Evolutionary conservation across 2,329 filamentous ascomycete genomes (phyloP).

Genomic region (Rutstroemia sp.): DNA sequence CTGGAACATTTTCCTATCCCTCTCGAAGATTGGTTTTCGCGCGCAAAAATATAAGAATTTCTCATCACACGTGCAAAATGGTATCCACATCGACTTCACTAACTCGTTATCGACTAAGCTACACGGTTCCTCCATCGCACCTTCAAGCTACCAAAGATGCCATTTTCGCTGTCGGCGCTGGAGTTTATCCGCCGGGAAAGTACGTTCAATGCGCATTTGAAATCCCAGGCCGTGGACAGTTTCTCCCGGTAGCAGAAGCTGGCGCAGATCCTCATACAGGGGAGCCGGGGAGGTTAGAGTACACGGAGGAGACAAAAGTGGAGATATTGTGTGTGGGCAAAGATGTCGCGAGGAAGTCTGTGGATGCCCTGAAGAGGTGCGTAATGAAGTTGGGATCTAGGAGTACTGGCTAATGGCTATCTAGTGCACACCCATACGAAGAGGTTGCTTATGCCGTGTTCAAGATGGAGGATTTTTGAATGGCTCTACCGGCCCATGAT

Average conservation of each 20-base stretch:
- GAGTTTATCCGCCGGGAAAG: constrained; percentile 40
- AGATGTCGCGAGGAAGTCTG: constrained; percentile 46
- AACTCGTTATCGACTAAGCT: constrained; percentile 37
- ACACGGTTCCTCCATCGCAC: constrained; percentile 39
- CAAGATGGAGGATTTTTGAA: neutral
- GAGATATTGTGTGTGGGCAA: constrained; percentile 55
- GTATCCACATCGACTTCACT: neutral
- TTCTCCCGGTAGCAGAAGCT: constrained; percentile 51
- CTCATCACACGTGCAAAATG: neutral
- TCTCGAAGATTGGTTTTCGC: neutral
- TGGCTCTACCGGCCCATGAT: too few species aligned
- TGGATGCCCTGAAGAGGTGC: constrained; percentile 57
- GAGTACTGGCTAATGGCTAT: neutral
- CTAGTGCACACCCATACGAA: neutral
- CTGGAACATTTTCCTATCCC: neutral
- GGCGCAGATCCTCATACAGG: constrained; percentile 55
- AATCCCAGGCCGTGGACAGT: constrained; percentile 52
- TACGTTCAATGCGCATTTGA: constrained; percentile 49
- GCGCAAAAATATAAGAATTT: neutral
- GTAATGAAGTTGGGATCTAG: constrained; percentile 22
- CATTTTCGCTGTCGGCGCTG: constrained; percentile 51
- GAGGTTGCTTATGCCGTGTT: neutral
- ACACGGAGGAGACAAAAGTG: constrained; percentile 51
- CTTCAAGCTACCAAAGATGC: constrained; percentile 44
- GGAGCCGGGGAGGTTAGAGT: constrained; percentile 45